Evolutionary conservation across 768 basidiomycete genomes (phyloP), one percentile per base, ranked within the genome.

Genomic region (Russula earlei): DNA sequence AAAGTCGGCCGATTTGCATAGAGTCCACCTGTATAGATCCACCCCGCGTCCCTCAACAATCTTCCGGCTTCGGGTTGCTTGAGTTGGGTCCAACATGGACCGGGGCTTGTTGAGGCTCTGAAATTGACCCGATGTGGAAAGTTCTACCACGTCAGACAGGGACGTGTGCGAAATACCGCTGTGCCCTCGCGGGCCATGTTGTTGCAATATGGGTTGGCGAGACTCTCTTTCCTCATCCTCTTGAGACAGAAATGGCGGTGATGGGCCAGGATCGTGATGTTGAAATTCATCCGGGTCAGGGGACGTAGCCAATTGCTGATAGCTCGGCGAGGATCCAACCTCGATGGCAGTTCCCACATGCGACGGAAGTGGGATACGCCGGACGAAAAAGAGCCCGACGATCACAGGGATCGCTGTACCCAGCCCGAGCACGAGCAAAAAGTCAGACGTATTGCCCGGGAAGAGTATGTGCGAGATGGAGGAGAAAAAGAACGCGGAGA

Each of bases 401-500:
- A 91, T 66, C 82, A 92, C 87, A 0, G 89, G 87, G 2, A 84
- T 62, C 0, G 88, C 75, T 0, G 91, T 92, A 2, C 92, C 92
- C 2, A 91, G 59, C 0, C 84, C 79, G 5, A 96, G 79, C 4
- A 91, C 69, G 0, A 86, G 74, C 1, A 97, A 70, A 64, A 95
- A 86, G 1, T 82, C 77, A 0, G 84, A 85, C 0, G 87, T 88
- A 63, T 92, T 77, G 0, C 88, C 91, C 0, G 87, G 82, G 64
- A 83, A 94, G 41, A 84, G 67, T 0, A 78, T 64, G 54, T 85
- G 83, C 0, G 90, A 82, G 36, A 94, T 70, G 1, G 82, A 77
- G 12, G 89, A 87, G 70, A 94, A 96, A 59, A 88, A 74, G 74
- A 95, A 95, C 0, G 93, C 93, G 0, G 90, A 92, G 15, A 97